Evolutionary conservation across 164 flowering plant species (phyloP).

Genomic region (Annona squamosa): DNA sequence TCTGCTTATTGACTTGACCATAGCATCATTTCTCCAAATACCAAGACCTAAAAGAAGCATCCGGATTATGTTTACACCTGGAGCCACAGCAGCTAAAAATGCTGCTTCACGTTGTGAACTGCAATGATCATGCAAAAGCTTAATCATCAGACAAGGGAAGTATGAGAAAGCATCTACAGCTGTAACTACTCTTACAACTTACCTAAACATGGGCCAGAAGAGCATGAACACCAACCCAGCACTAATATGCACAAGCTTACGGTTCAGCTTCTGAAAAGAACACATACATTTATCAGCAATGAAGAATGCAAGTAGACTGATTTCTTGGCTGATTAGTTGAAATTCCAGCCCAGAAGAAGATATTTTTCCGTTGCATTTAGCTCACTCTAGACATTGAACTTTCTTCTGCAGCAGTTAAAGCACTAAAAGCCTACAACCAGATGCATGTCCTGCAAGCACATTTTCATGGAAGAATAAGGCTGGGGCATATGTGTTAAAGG

Average conservation of each 20-base stretch:
- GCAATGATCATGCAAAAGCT: constrained; percentile 14
- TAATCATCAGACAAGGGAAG: constrained; percentile 8
- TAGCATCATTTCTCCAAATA: constrained; percentile 68
- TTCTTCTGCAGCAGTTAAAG: too few relatives aligned
- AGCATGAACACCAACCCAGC: constrained; percentile 86
- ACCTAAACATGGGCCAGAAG: constrained; percentile 97
- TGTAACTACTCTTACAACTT: constrained; percentile 2
- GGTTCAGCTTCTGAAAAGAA: constrained; percentile 45
- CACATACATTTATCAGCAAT: not conserved
- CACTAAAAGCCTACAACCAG: too few relatives aligned
- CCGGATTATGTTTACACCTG: constrained; percentile 65
- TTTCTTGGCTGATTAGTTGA: not conserved
- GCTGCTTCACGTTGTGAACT: constrained; percentile 61
- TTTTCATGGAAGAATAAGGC: too few relatives aligned
- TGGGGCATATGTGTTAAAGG: too few relatives aligned
- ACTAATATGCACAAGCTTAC: constrained; percentile 86
- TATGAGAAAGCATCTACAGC: not conserved
- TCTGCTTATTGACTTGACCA: constrained; percentile 90
- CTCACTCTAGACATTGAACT: too few relatives aligned
- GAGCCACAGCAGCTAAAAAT: constrained; percentile 56
- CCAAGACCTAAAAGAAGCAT: constrained; percentile 83
- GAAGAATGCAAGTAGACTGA: not conserved
- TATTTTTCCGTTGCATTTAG: not conserved
- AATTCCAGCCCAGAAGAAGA: not conserved
- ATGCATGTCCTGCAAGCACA: too few relatives aligned